These are phyloP conservation scores for Gynandropsis gynandra DNA, from an alignment of 345 rosid species.

Conservation along the genomic window DNA sequence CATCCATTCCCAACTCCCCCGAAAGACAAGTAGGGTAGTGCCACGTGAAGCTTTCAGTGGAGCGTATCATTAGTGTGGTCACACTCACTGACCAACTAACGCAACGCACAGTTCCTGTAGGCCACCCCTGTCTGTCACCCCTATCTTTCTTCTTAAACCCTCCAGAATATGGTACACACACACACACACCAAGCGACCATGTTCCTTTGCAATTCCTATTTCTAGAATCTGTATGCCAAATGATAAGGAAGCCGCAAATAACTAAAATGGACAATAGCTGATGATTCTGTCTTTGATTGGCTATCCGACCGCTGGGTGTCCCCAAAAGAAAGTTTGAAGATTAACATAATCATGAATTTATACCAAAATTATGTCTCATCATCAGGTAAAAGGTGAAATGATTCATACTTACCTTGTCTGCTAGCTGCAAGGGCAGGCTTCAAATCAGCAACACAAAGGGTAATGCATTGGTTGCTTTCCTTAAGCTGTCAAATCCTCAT, in stretches of 20 bases:
- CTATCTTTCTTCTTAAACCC: slow-evolving; percentile 2
- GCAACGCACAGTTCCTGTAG: slow-evolving; percentile 11
- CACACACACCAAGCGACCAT: neutral
- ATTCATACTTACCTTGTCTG: slow-evolving; percentile 21
- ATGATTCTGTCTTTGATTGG: slow-evolving; percentile 30
- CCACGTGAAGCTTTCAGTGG: too few relatives aligned
- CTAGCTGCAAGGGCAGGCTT: slow-evolving; percentile 25
- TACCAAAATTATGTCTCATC: slow-evolving; percentile 16
- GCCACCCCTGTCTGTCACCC: slow-evolving; percentile 14
- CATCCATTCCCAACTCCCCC: too few relatives aligned
- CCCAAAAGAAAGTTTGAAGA: slow-evolving; percentile 17
- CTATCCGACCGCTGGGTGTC: slow-evolving; percentile 33
- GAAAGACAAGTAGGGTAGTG: too few relatives aligned
- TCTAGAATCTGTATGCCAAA: slow-evolving; percentile 5
- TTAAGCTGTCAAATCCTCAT: slow-evolving; percentile 33
- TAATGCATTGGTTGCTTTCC: slow-evolving; percentile 32
- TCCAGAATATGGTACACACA: neutral
- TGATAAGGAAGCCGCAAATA: slow-evolving; percentile 2
- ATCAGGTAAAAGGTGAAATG: slow-evolving; percentile 18
- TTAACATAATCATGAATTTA: neutral
- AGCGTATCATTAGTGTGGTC: too few relatives aligned
- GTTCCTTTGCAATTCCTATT: slow-evolving; percentile 11
- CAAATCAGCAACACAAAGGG: slow-evolving; percentile 28
- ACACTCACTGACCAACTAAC: too few relatives aligned
- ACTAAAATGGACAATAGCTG: slow-evolving; percentile 3